Percentiles rank a stretch among this genome's conserved stretches.
phyloP scores from a whole-genome alignment of 106 monocot species.

The Xerophyta viscosa region DNA sequence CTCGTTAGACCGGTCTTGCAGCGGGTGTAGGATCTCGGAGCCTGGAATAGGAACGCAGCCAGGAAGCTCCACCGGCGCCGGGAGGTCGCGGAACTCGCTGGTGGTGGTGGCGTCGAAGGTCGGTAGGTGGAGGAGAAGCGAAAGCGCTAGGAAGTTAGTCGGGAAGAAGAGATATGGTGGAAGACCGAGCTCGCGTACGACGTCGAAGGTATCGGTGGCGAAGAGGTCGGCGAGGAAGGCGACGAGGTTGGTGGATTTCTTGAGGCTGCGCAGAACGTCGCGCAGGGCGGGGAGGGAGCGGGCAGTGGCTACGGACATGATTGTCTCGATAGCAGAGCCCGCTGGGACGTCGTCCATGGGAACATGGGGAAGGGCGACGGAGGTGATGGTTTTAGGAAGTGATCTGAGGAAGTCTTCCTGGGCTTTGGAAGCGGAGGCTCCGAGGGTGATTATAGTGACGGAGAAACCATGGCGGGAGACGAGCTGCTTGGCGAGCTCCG shows the following conservation, averaged over 20 bases:
- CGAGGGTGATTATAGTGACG: constrained; percentile 36
- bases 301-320: not conserved
- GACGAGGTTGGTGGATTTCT: constrained; percentile 1
- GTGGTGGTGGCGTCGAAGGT: constrained; percentile 9
- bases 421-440: constrained; percentile 6
- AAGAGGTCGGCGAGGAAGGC: constrained; percentile 35
- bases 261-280: not conserved
- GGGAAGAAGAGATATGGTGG: constrained; percentile 34
- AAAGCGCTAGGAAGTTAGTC: not conserved
- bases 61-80: constrained; percentile 28
- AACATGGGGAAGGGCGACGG: constrained; percentile 8
- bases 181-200: constrained; percentile 21
- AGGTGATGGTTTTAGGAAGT: constrained; percentile 17
- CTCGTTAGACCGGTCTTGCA: constrained; percentile 20
- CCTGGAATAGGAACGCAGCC: constrained; percentile 36
- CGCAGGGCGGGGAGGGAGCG: constrained; percentile 26
- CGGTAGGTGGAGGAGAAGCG: constrained; percentile 13
- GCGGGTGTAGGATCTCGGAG: constrained; percentile 11
- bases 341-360: constrained; percentile 12
- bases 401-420: constrained; percentile 12
- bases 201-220: constrained; percentile 9
- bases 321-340: constrained; percentile 3
- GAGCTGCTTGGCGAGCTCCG: constrained; percentile 39
- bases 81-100: constrained; percentile 26
- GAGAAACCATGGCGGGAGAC: constrained; percentile 28